Evolutionary conservation across 352 stramenopile species (phyloP).

Genomic region (Pythium angustatum): DNA sequence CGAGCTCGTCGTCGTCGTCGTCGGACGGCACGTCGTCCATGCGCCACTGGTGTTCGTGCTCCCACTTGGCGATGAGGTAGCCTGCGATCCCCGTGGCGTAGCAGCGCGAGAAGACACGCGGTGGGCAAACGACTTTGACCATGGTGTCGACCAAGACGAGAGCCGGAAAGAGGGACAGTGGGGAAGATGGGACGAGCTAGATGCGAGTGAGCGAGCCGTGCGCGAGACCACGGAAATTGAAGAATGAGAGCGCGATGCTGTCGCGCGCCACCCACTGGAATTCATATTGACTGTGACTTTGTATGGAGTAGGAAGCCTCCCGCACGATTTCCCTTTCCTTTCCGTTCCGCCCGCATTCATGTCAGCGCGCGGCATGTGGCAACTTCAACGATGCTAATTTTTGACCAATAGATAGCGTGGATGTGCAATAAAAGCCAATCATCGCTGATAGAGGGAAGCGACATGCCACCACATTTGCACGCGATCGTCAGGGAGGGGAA

Average conservation of each 20-base stretch:
- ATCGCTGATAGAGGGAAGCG: not conserved
- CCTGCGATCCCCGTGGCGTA: slow-evolving; percentile 4
- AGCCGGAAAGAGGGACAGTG: not conserved
- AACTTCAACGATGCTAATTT: slow-evolving; percentile 4
- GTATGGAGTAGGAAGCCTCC: no score
- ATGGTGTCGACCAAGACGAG: slow-evolving; percentile 10
- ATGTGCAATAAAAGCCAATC: slow-evolving; percentile 16
- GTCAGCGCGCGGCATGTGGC: no score
- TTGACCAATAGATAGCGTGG: slow-evolving; percentile 2
- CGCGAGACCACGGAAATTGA: slow-evolving; percentile 1
- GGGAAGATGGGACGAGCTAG: not conserved
- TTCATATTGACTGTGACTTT: no score
- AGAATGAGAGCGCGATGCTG: no score
- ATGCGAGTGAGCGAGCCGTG: not conserved
- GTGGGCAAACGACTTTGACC: slow-evolving; percentile 27
- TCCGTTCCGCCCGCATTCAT: no score
- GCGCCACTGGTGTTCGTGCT: no score
- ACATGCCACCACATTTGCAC: not conserved
- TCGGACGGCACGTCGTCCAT: not conserved
- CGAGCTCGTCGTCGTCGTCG: not conserved
- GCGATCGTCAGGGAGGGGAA: no score
- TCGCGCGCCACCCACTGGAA: no score
- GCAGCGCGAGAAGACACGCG: slow-evolving; percentile 3
- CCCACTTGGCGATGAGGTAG: not conserved
- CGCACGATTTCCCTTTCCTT: no score